Base-by-base conservation (phyloP, 805 yeast species). In the Groenewaldozyma salmanticensis region DNA sequence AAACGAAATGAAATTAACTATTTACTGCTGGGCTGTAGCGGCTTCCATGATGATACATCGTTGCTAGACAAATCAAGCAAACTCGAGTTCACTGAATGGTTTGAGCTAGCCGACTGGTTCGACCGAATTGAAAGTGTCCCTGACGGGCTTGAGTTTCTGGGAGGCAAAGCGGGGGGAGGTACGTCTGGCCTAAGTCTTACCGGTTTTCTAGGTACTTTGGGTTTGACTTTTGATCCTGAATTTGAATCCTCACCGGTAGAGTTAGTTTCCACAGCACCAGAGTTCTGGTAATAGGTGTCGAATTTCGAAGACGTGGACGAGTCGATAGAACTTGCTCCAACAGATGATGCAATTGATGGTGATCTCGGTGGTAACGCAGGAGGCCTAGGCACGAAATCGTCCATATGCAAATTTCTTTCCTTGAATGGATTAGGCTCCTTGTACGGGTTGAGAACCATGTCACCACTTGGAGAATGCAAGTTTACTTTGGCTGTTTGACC, bases 401-500 rank as follows among this genome's bases (percentile, higher is more conserved):
- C 77, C 43, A 71, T 74, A 9, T 59, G 57, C 1, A 72, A 68
- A 16, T 45, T 33, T 5, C 48, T 51, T 18, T 58, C 60, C 2
- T 65, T 61, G 53, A 87, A 86, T 18, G 97, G 97, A 55, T 92
- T 90, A 3, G 67, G 64, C 43, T 72, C 63, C 7, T 65, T 60
- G 3, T 38, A 21, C 0, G 95, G 94, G 53, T 92, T 92, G 34
- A 88, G 65, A 21, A 76, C 64, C 49, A 62, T 62, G 42, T 62
- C 65, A 7, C 40, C 38, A 27, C 27, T 20, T 4, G 45, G 45
- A 3, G 65, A 60, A 5, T 56, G 60, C 27, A 77, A 53, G 33
- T 71, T 71, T 3, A 90, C 81, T 54, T 80, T 85, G 2, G 88
- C 87, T 9, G 79, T 72, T 44, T 71, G 69, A 0, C 92, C 90